A percentile compares a stretch with the other conserved stretches of the same genome.
phyloP scores from a whole-genome alignment of 768 basidiomycete genomes.

The Pulveroboletus frians region DNA sequence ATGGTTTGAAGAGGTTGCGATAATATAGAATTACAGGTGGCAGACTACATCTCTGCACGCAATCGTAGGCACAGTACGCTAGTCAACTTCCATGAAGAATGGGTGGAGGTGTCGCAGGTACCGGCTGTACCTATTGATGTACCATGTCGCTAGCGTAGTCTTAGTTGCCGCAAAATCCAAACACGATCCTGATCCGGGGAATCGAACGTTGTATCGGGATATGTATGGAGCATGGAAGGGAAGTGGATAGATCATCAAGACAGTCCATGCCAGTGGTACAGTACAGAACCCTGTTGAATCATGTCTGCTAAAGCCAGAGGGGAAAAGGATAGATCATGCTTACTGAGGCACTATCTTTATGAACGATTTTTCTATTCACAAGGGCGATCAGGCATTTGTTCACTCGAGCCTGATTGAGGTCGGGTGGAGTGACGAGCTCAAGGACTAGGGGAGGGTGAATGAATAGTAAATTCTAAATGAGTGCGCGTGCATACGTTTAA shows the following conservation, averaged over 20 bases:
- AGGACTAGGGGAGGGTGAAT: slow-evolving; percentile 45
- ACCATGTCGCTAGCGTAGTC: neutral
- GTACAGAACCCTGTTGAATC: slow-evolving; percentile 49
- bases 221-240: neutral
- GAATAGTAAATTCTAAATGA: neutral
- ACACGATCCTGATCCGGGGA: neutral
- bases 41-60: neutral
- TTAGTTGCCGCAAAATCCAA: neutral
- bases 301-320: neutral
- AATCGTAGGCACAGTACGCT: neutral
- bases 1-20: neutral
- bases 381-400: slow-evolving; percentile 93
- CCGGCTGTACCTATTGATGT: neutral
- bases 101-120: neutral
- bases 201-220: neutral
- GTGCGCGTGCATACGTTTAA: slow-evolving; percentile 49
- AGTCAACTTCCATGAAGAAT: neutral
- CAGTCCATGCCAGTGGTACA: slow-evolving; percentile 67
- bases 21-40: neutral
- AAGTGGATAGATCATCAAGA: slow-evolving; percentile 17
- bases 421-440: slow-evolving; percentile 72
- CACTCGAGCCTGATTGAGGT: slow-evolving; percentile 83
- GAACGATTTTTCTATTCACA: slow-evolving; percentile 79
- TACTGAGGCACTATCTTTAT: slow-evolving; percentile 65
- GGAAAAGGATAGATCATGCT: slow-evolving; percentile 9